Evolutionary conservation across 768 basidiomycete species (phyloP).

Genomic region (Lyophyllum atratum): DNA sequence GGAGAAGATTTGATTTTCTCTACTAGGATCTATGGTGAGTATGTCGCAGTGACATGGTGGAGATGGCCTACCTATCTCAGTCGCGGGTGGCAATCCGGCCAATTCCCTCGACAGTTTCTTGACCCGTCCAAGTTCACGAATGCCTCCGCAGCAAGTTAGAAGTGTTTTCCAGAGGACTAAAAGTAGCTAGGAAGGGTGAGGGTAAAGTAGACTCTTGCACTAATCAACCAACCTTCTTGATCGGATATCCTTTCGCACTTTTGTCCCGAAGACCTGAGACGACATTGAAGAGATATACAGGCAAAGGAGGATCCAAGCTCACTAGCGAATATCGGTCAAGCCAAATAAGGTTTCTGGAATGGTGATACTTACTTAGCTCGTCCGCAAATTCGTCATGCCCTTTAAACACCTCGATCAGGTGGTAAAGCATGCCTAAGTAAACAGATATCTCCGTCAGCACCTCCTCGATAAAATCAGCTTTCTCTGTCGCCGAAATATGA

Average conservation of each 20-base stretch:
- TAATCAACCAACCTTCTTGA: constrained; percentile 77
- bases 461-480: constrained; percentile 83
- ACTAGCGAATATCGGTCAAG: constrained; percentile 48
- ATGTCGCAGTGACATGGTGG: neutral
- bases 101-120: constrained; percentile 87
- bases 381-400: constrained; percentile 94
- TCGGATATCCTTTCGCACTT: constrained; percentile 92
- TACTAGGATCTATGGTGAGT: constrained; percentile 32
- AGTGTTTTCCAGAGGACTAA: constrained; percentile 94
- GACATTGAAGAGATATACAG: constrained; percentile 88
- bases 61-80: constrained; percentile 37
- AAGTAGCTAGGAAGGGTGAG: constrained; percentile 60
- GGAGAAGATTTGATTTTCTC: constrained; percentile 87
- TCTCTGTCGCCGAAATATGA: constrained; percentile 69
- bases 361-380: constrained; percentile 78
- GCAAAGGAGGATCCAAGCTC: constrained; percentile 93
- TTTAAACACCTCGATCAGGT: constrained; percentile 91
- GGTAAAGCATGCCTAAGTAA: constrained; percentile 94
- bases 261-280: constrained; percentile 92
- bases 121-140: constrained; percentile 81
- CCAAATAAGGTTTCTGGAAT: neutral
- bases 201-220: constrained; percentile 14
- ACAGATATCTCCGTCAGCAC: constrained; percentile 90
- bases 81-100: constrained; percentile 67
- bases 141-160: constrained; percentile 89